A percentile compares a stretch with the other conserved stretches of the same genome.
Conservation (phyloP, 1,284 basidiomycete genomes). For the Fomitopsis palustris region DNA sequence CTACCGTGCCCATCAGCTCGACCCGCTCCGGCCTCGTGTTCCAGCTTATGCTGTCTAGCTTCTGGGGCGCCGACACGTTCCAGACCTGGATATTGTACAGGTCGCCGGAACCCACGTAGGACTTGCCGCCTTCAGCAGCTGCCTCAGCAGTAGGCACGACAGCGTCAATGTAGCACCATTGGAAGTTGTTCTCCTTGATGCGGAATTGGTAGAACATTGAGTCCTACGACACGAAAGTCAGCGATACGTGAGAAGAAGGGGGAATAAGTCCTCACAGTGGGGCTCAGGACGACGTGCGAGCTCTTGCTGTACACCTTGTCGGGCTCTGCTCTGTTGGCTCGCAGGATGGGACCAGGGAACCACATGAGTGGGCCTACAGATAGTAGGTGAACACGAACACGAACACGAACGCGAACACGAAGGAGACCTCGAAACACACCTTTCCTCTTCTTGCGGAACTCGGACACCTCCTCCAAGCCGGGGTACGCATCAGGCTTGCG, state of each 20-base stretch:
- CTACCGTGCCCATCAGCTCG: neutral
- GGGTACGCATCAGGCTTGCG: constrained; percentile 4
- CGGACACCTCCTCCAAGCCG: neutral
- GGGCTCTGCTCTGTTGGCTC: constrained; percentile 1
- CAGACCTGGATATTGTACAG: constrained; percentile 2
- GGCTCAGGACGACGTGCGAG: constrained; percentile 2
- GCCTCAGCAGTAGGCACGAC: neutral
- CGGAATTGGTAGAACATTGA: constrained; percentile 5
- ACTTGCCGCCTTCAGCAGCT: neutral
- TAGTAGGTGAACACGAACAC: neutral
- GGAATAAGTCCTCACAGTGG: neutral
- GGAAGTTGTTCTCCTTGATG: neutral
- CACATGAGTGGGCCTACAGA: neutral
- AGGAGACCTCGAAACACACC: neutral
- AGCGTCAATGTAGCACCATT: constrained; percentile 3
- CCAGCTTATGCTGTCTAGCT: constrained; percentile 1
- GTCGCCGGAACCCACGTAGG: neutral
- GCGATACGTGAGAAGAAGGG: too few relatives aligned
- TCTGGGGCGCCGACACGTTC: constrained; percentile 1
- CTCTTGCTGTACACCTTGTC: neutral
- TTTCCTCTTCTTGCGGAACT: neutral
- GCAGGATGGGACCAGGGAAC: neutral
- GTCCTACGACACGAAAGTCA: neutral
- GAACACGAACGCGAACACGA: too few relatives aligned
- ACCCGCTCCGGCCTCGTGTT: constrained; percentile 5